phyloP scores from a whole-genome alignment of 495 filamentous ascomycete species.

The Penicillium waksmanii region DNA sequence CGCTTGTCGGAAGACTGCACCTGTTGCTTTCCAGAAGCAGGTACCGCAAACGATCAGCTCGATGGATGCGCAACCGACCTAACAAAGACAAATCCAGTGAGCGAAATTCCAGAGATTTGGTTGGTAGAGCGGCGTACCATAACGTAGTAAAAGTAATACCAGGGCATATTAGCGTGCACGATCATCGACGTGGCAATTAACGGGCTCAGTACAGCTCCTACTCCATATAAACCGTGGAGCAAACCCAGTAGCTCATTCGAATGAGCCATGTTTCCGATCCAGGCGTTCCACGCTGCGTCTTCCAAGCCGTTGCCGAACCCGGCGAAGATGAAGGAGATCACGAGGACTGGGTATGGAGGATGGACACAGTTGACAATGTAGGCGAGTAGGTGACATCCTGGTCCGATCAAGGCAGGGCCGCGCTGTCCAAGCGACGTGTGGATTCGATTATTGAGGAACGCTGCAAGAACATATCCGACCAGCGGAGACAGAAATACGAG shows the following conservation, averaged over 20 bases:
- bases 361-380: slow-evolving; percentile 62
- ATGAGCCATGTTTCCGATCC: slow-evolving; percentile 66
- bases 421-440: slow-evolving; percentile 68
- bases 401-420: slow-evolving; percentile 71
- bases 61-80: slow-evolving; percentile 65
- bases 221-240: slow-evolving; percentile 61
- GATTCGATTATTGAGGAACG: slow-evolving; percentile 60
- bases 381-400: slow-evolving; percentile 65
- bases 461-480: slow-evolving; percentile 59
- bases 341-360: slow-evolving; percentile 62
- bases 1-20: slow-evolving; percentile 58
- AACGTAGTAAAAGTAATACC: slow-evolving; percentile 66
- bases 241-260: slow-evolving; percentile 62
- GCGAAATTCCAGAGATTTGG: slow-evolving; percentile 14
- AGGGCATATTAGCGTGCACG: slow-evolving; percentile 49
- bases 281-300: slow-evolving; percentile 69
- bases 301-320: slow-evolving; percentile 67
- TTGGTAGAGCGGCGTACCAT: slow-evolving; percentile 46
- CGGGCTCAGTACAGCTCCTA: slow-evolving; percentile 59
- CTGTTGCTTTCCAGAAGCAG: slow-evolving; percentile 73
- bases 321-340: slow-evolving; percentile 60
- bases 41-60: slow-evolving; percentile 57
- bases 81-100: not conserved
- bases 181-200: slow-evolving; percentile 62
- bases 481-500: slow-evolving; percentile 66